Evolutionary conservation across 23 red algal genomes (phyloP), one percentile per base, ranked within the genome.

Genomic region (Gracilariopsis chorda): DNA sequence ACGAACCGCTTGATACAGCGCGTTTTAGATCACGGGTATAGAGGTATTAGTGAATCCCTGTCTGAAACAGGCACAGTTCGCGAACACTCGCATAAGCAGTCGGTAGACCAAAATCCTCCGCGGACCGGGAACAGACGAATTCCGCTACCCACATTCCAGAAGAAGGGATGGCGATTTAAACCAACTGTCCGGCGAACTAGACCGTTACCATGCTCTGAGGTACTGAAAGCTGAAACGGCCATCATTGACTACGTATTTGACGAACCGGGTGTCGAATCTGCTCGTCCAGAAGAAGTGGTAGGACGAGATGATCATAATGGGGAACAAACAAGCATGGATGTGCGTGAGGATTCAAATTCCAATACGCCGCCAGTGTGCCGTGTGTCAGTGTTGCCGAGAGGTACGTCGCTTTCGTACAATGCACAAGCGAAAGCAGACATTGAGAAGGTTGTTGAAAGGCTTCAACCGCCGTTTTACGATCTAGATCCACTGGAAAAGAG

Each of bases 201-300:
- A n/a, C 28, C 33, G 45, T 42, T 89, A 11, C 37, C 85, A 46
- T 89, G 85, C 48, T 47, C 72, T 11, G 85, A 89, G 20, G 69
- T 89, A 23, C 44, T 89, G 17, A 45, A 59, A 13, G 48, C 68
- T 32, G 58, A 78, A 52, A 78, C 69, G 3, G 85, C 85, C 7
- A 65, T 89, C 21, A 53, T 77, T 10, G 65, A 89, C 48, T 89
- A 89, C n/a, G 85, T 89, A 6, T 89, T 89, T 78, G 85, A 89
- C 48, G 85, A 89, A 47, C 85, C 85, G 46, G 85, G 85, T 25
- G 47, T 84, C 6, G 48, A 17, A 34, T 48, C 21, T 34, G 21
- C n/a, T 35, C 55, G 16, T 80, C 48, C 39, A 57, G 25, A n/a
- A 12, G 14, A 58, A 3, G 11, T 20, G 7, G 14, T 19, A 17